Evolutionary conservation across 1,284 basidiomycete genomes (phyloP).

Genomic region (Leccinum pseudoinsigne): DNA sequence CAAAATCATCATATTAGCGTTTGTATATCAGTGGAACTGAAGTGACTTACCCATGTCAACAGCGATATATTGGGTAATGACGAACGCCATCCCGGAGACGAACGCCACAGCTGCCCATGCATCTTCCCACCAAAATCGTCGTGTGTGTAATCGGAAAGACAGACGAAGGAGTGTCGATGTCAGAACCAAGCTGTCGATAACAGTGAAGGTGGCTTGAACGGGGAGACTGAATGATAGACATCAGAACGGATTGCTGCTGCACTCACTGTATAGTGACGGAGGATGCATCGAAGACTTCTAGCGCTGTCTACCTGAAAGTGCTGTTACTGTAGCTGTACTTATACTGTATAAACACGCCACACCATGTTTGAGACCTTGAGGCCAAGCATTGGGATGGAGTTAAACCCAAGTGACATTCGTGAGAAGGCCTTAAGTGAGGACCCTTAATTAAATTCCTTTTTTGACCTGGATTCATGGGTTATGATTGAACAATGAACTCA

Average conservation of each 20-base stretch:
- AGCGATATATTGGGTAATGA: not conserved
- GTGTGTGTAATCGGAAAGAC: not conserved
- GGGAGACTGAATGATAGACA: not conserved
- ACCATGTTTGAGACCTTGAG: not conserved
- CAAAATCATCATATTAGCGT: not conserved
- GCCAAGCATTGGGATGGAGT: not conserved
- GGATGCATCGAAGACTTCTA: not conserved
- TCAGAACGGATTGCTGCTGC: not conserved
- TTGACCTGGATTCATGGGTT: no score
- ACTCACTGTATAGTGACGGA: not conserved
- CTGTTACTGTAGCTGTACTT: not conserved
- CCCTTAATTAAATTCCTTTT: no score
- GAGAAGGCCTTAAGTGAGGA: no score
- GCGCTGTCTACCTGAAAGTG: not conserved
- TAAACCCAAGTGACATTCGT: no score
- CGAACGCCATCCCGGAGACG: not conserved
- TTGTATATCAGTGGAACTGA: not conserved
- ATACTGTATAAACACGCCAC: not conserved
- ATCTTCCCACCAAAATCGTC: not conserved
- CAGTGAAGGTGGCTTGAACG: not conserved
- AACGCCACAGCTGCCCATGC: not conserved
- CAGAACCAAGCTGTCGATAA: not conserved
- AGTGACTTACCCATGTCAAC: not conserved
- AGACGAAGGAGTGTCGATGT: not conserved
- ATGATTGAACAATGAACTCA: no score